These are phyloP conservation scores for Fusarium continuum DNA, from an alignment of 2,329 filamentous ascomycete species.

Conservation along the genomic window DNA sequence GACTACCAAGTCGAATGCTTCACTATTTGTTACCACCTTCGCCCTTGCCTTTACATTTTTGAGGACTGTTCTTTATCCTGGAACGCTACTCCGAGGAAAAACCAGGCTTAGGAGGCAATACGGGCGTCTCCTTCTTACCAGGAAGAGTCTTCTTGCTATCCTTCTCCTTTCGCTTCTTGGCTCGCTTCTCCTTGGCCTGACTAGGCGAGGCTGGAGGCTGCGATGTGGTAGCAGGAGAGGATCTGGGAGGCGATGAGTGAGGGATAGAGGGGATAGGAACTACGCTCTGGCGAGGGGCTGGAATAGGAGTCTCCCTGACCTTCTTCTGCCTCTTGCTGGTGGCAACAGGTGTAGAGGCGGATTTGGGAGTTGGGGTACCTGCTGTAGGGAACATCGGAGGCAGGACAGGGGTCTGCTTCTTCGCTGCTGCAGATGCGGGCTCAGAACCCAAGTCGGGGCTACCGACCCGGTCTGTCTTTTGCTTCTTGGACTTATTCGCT, in stretches of 20 bases:
- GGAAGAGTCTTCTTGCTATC: constrained; percentile 38
- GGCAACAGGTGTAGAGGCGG: constrained; percentile 34
- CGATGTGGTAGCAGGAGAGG: constrained; percentile 33
- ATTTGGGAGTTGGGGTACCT: constrained; percentile 39
- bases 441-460: constrained; percentile 51
- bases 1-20: not conserved
- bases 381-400: constrained; percentile 46
- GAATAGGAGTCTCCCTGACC: constrained; percentile 45
- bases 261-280: constrained; percentile 51
- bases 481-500: constrained; percentile 55
- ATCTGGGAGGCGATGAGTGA: constrained; percentile 42
- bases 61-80: not conserved
- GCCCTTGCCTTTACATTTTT: not conserved
- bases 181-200: constrained; percentile 44
- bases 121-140: constrained; percentile 41
- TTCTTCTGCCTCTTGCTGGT: constrained; percentile 45
- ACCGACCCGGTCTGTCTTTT: constrained; percentile 46
- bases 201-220: constrained; percentile 32
- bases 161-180: constrained; percentile 46
- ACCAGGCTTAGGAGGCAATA: constrained; percentile 38
- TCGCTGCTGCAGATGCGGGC: constrained; percentile 34
- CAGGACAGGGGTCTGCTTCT: constrained; percentile 48
- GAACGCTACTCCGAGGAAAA: constrained; percentile 39
- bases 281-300: constrained; percentile 43
- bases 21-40: not conserved